Evolutionary conservation across 208 protist genomes (phyloP).

Genomic region (Acanthamoeba castellanii): DNA sequence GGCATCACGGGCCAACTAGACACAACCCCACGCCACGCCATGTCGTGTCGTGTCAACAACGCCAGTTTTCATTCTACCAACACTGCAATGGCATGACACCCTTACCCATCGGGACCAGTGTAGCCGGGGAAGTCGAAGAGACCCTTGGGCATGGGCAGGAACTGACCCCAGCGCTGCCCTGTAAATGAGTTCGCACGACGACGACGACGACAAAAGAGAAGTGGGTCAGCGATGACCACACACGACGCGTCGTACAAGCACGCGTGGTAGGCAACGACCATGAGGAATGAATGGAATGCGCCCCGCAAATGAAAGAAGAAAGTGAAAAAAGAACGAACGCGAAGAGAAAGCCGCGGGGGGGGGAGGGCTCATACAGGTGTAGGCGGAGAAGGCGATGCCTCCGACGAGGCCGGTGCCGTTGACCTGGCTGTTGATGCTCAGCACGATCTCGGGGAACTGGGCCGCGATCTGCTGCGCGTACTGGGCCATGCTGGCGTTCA

Average conservation of each 20-base stretch:
- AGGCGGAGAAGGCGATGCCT: slow-evolving; percentile 18
- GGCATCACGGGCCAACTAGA: slow-evolving; percentile 27
- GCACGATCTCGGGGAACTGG: slow-evolving; percentile 1
- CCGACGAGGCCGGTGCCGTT: slow-evolving; percentile 5
- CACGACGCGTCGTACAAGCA: background rate
- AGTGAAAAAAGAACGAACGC: background rate
- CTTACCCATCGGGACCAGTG: slow-evolving; percentile 50
- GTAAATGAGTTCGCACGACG: no score
- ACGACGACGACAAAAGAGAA: no score
- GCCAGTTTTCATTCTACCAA: background rate
- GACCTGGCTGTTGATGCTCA: background rate
- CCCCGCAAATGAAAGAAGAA: background rate
- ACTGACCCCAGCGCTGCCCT: slow-evolving; percentile 45
- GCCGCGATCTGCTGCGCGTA: background rate
- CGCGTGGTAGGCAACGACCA: background rate
- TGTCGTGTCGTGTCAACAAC: background rate
- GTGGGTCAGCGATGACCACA: no score
- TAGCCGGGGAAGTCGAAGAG: slow-evolving; percentile 60
- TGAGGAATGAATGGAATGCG: background rate
- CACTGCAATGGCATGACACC: background rate
- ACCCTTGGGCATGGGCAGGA: slow-evolving; percentile 33
- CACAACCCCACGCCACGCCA: background rate
- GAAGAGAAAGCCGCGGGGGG: background rate
- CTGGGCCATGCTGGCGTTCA: background rate
- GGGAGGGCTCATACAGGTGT: background rate